Evolutionary conservation across 2,329 filamentous ascomycete species (phyloP), one percentile per base, ranked within the genome.

Genomic region (Mycogone perniciosa): DNA sequence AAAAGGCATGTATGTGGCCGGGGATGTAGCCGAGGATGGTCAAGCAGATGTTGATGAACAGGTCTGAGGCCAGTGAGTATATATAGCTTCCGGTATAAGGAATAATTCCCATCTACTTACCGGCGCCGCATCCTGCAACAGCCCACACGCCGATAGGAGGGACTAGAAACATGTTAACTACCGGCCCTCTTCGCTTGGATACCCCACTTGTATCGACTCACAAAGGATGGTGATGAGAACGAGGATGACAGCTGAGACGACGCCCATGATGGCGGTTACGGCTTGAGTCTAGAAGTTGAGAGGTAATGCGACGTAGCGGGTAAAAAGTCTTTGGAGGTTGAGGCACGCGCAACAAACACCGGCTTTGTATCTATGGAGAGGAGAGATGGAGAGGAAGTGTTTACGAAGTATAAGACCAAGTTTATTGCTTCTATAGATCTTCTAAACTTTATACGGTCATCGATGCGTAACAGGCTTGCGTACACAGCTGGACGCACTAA

Each of bases 1-100:
- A 93, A 67, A 91, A 90, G 40, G 87, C 87, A 64, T 90, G 84
- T 39, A 92, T 79, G 58, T 89, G 84, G 6, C 88, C 89, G 0
- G 88, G 88, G 46, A 93, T 69, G 66, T 85, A 88, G n/a, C 83
- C 83, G 26, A 86, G 74, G 30, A 86, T 60, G 0, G 84, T 87
- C 55, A 88, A 68, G 57, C 79, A 75, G 59, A 87, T 77, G 64
- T 87, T 88, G 68, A 87, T 79, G 47, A 83, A 72, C 33, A 87
- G 67, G 60, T 87, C 84, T 59, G 70, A 66, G 39, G 20, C 27
- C 31, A 7, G 50, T 62, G 37, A 62, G 55, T 44, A 27, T 26
- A 20, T 34, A 7, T 2, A 27, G 8, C 13, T 40, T n/a, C 26
- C 1, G 2, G 10, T 8, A 10, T 26, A 9, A 26, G 5, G 20